phyloP scores from a whole-genome alignment of 108 stramenopile genomes.

The Ochromonas danica region DNA sequence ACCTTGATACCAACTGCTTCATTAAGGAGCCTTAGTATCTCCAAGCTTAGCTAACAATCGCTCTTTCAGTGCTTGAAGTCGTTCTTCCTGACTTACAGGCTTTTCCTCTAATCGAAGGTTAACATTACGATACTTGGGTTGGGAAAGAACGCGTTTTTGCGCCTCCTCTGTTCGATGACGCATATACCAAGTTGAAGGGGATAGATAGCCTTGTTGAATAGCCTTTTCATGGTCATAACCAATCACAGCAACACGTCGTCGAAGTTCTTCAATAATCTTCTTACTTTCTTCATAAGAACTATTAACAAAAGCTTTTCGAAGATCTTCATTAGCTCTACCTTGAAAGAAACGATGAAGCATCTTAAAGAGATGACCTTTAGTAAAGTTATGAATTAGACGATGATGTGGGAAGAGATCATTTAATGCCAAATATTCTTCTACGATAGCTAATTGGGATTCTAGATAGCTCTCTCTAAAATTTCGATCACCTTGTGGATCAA shows the following conservation, averaged over 20 bases:
- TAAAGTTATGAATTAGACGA: not conserved
- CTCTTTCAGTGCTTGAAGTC: too few species aligned
- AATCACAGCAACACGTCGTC: not conserved
- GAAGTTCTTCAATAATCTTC: not conserved
- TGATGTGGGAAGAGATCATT: not conserved
- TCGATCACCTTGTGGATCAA: not conserved
- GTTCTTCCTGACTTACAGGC: too few species aligned
- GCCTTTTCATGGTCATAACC: slow-evolving; percentile 5
- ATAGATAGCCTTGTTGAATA: not conserved
- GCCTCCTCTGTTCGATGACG: not conserved
- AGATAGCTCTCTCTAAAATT: not conserved
- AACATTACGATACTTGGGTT: not conserved
- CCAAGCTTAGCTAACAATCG: too few species aligned
- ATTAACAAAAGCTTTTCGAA: slow-evolving; percentile 1
- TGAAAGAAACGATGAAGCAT: slow-evolving; percentile 11
- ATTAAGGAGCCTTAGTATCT: too few species aligned
- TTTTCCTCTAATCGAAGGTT: too few species aligned
- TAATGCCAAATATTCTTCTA: slow-evolving; percentile 20
- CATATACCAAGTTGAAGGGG: not conserved
- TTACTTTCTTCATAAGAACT: not conserved
- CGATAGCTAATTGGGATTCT: not conserved
- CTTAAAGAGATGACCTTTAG: slow-evolving; percentile 29
- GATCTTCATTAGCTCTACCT: not conserved
- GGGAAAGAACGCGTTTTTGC: not conserved
- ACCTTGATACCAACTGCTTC: too few species aligned